Conservation (phyloP, 2,329 filamentous ascomycete genomes). For the Pseudogymnoascus sp. region DNA sequence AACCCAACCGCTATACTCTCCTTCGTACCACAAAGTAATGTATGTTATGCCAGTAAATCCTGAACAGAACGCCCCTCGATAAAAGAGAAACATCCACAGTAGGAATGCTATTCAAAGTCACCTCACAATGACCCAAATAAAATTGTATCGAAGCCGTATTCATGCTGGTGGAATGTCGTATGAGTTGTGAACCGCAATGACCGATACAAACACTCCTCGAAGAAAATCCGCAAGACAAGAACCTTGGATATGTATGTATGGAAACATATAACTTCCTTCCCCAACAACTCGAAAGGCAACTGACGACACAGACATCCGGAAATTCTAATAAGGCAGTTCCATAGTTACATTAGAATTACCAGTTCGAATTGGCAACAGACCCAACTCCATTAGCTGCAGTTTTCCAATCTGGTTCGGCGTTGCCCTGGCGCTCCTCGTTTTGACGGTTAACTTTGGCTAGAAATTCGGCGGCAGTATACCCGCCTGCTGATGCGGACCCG, state of each 20-base stretch:
- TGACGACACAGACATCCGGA: not conserved
- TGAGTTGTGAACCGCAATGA: not conserved
- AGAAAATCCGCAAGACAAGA: not conserved
- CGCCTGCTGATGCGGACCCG: not conserved
- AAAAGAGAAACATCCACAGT: not conserved
- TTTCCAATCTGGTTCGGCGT: not conserved
- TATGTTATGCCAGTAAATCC: conserved; percentile 3
- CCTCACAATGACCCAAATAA: not conserved
- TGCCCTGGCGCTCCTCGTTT: conserved; percentile 1
- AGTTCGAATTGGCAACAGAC: not conserved
- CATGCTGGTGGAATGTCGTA: not conserved
- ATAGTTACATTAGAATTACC: not conserved
- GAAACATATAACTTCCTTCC: not conserved
- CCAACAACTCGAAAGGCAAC: not conserved
- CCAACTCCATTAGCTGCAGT: not conserved
- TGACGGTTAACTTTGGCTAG: not conserved
- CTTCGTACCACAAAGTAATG: not conserved
- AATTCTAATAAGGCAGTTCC: not conserved
- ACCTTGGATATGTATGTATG: conserved; percentile 3
- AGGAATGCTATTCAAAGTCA: conserved; percentile 1
- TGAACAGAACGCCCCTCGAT: conserved; percentile 2
- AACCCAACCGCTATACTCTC: not conserved
- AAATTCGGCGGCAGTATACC: not conserved
- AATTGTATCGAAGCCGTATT: not conserved
- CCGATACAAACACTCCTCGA: not conserved